Conservation (phyloP, 1,284 basidiomycete genomes). For the Sphaerobolus stellatus region DNA sequence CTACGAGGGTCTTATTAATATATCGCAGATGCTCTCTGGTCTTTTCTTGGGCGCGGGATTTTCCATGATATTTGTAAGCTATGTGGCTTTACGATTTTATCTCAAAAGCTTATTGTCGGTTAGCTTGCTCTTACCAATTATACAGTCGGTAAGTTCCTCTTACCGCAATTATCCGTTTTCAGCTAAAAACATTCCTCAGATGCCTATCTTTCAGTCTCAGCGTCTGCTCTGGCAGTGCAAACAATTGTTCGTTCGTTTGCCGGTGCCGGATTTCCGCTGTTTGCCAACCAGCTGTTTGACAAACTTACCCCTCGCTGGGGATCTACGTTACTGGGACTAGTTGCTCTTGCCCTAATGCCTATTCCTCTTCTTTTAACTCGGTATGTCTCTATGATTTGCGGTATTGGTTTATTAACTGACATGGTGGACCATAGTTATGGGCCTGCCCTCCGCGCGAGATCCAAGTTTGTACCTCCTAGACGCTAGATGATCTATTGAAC, state of each 20-base stretch:
- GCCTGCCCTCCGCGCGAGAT: no score
- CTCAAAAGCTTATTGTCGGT: no score
- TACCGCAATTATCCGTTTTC: background rate
- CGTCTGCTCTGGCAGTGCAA: constrained; percentile 45
- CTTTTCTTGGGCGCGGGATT: constrained; percentile 42
- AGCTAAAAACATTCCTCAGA: constrained; percentile 33
- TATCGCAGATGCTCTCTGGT: constrained; percentile 38
- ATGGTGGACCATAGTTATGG: no score
- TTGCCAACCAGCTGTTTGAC: constrained; percentile 47
- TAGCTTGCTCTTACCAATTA: constrained; percentile 1
- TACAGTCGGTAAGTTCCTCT: background rate
- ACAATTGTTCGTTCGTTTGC: constrained; percentile 40
- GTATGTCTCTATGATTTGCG: no score
- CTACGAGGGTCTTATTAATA: background rate
- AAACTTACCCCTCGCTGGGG: constrained; percentile 43
- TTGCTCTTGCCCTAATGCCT: constrained; percentile 25
- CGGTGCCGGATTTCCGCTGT: constrained; percentile 36
- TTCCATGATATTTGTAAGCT: constrained; percentile 44
- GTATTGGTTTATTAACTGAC: no score
- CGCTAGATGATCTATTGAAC: no score
- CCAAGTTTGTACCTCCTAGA: no score
- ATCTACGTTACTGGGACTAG: constrained; percentile 34
- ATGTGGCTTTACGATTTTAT: no score
- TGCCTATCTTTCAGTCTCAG: constrained; percentile 46
- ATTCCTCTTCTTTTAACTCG: constrained; percentile 17